These are phyloP conservation scores for Suhomyces yuchorum DNA, from an alignment of 1,139 yeast species.

Conservation along the genomic window DNA sequence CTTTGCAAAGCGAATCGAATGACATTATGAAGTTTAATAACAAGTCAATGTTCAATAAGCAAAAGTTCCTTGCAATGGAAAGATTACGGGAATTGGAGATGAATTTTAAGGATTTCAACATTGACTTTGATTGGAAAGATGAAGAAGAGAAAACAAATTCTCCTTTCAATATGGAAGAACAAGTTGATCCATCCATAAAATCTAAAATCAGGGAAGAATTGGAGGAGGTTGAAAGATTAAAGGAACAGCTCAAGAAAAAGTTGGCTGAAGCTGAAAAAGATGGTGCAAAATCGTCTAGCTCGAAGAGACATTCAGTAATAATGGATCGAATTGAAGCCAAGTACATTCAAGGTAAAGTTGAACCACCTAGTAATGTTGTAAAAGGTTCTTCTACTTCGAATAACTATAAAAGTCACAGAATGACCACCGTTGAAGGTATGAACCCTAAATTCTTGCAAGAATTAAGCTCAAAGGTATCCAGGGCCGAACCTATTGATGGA, in stretches of 20 bases:
- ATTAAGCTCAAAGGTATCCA: slow-evolving; percentile 53
- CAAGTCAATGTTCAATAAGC: slow-evolving; percentile 57
- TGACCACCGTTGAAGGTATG: slow-evolving; percentile 43
- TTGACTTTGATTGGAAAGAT: slow-evolving; percentile 47
- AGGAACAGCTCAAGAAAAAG: slow-evolving; percentile 44
- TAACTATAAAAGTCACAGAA: slow-evolving; percentile 33
- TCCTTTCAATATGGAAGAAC: slow-evolving; percentile 12
- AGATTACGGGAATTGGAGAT: slow-evolving; percentile 64
- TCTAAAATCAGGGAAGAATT: slow-evolving; percentile 45
- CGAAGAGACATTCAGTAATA: slow-evolving; percentile 24
- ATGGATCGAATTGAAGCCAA: slow-evolving; percentile 47
- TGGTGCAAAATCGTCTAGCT: slow-evolving; percentile 8
- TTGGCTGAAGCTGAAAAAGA: slow-evolving; percentile 24
- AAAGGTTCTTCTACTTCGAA: slow-evolving; percentile 10
- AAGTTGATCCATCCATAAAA: slow-evolving; percentile 41
- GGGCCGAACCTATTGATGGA: slow-evolving; percentile 34
- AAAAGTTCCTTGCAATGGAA: slow-evolving; percentile 65
- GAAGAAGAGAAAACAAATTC: slow-evolving; percentile 19
- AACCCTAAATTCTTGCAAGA: slow-evolving; percentile 62
- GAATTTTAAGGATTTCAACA: slow-evolving; percentile 60
- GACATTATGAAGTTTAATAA: slow-evolving; percentile 71
- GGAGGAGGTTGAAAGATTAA: slow-evolving; percentile 48
- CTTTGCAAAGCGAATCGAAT: slow-evolving; percentile 70
- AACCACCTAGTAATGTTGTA: slow-evolving; percentile 8
- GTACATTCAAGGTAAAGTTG: slow-evolving; percentile 47